Base-by-base conservation (phyloP, 2,329 filamentous ascomycete genomes). In the Zymoseptoria passerinii region DNA sequence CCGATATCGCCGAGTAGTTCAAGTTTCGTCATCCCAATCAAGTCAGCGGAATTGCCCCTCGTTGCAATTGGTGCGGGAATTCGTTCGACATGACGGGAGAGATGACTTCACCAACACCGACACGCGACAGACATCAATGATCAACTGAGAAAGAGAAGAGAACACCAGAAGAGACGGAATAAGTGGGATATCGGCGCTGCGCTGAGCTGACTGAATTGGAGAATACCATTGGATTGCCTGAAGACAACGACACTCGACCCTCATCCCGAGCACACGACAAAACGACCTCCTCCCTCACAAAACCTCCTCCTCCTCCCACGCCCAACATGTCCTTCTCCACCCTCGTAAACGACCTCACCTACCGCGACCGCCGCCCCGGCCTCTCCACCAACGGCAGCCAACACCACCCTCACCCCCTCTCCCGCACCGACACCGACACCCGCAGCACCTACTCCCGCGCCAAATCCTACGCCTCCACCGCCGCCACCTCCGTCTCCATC, bases 401-500 rank as follows among this genome's bases (percentile, higher is more conserved):
- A 57, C 73, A 76, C 59, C 66, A 69, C 59, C 76, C 74, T 66
- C 75, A 75, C 65, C 71, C 77, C 59, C 74, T 75, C 48, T 72
- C 71, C 70, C 68, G 71, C 53, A 76, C 74, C 59, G 71, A 68
- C 59, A 68, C 73, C 58, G 75, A 79, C 63, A 70, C 70, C 58
- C 75, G 76, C 61, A 77, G 76, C 6, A 75, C 76, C 50, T 68
- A 76, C 59, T 80, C 78, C 5, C 72, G 77, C 58, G 75, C 77
- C 19, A 70, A 72, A 52, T 80, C 77, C 20, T 80, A 80, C 64
- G 77, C 76, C 65, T 79, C 77, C 66, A 80, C 78, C 19, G 76
- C 78, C 20, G 78, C 78, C 52, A 80, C 78, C 29, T 79, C 76
- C 66, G 78, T 80, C 63, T 78, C 76, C 75, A 78, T 80, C 56